phyloP scores from a whole-genome alignment of 768 basidiomycete species.

The Lentinula aciculospora region DNA sequence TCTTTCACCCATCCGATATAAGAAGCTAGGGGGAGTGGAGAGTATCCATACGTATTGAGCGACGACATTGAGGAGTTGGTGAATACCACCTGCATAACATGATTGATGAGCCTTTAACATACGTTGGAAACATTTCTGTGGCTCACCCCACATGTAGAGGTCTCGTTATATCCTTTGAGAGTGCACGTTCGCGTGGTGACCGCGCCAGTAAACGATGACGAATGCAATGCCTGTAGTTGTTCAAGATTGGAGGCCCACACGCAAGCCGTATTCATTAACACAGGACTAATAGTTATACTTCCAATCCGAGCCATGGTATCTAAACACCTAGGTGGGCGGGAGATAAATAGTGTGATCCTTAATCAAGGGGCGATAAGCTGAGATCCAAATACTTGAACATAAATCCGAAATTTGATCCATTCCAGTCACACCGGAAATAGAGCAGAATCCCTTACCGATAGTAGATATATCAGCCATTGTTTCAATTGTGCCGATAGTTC shows the following conservation, averaged over 20 bases:
- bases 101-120: not conserved
- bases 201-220: constrained; percentile 65
- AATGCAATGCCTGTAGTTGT: constrained; percentile 63
- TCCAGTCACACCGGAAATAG: no score
- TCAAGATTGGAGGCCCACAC: constrained; percentile 71
- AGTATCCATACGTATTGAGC: constrained; percentile 85
- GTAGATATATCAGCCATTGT: no score
- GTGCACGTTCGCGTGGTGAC: constrained; percentile 80
- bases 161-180: constrained; percentile 63
- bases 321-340: not conserved
- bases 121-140: not conserved
- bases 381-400: not conserved
- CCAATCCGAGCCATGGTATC: constrained; percentile 53
- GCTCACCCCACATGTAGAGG: constrained; percentile 54
- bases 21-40: constrained; percentile 61
- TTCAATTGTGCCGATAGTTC: no score
- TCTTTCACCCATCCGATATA: constrained; percentile 65
- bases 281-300: constrained; percentile 50
- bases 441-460: no score
- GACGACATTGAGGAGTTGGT: constrained; percentile 46
- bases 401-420: no score
- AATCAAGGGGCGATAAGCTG: not conserved
- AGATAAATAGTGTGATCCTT: no score
- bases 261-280: constrained; percentile 75
- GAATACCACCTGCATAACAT: constrained; percentile 51